Percentiles rank a stretch among this genome's conserved stretches.
Conservation (phyloP, 371 early-diverging fungal genomes). For the Fennellomyces sp. region DNA sequence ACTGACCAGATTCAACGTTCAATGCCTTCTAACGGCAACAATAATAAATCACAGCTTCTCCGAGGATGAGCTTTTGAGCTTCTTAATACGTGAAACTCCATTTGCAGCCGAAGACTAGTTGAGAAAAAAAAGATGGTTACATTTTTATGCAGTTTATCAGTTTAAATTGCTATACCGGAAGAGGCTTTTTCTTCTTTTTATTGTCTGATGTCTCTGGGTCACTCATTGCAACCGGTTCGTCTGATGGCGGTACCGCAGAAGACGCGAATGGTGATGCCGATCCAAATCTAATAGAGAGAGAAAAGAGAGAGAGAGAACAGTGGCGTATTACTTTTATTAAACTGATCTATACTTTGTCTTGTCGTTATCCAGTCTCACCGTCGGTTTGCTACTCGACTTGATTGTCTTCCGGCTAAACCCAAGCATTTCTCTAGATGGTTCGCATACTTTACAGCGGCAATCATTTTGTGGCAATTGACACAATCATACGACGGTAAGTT, state of each 20-base stretch:
- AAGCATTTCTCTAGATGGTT: slow-evolving; percentile 91
- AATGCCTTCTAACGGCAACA: no score
- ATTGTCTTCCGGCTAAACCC: slow-evolving; percentile 76
- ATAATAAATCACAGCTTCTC: slow-evolving; percentile 4
- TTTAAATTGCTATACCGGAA: no score
- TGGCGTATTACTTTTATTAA: no score
- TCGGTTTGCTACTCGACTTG: slow-evolving; percentile 66
- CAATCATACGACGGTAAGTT: slow-evolving; percentile 73
- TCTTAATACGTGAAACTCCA: slow-evolving; percentile 13
- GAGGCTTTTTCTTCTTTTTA: slow-evolving; percentile 9
- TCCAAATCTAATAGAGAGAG: slow-evolving; percentile 1
- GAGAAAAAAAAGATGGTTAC: not conserved
- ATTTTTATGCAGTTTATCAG: no score
- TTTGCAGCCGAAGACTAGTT: slow-evolving; percentile 4
- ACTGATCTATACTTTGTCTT: not conserved
- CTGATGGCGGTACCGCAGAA: not conserved
- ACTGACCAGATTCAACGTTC: not conserved
- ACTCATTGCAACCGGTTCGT: not conserved
- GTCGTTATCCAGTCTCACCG: slow-evolving; percentile 30
- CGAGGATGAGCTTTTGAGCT: slow-evolving; percentile 8
- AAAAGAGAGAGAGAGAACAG: no score
- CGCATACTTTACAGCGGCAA: slow-evolving; percentile 84
- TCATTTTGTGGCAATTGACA: slow-evolving; percentile 74
- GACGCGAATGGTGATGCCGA: slow-evolving; percentile 10
- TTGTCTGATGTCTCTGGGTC: slow-evolving; percentile 9